These are phyloP conservation scores for Babesia caballi DNA, from an alignment of 169 alveolate species.

Conservation along the genomic window DNA sequence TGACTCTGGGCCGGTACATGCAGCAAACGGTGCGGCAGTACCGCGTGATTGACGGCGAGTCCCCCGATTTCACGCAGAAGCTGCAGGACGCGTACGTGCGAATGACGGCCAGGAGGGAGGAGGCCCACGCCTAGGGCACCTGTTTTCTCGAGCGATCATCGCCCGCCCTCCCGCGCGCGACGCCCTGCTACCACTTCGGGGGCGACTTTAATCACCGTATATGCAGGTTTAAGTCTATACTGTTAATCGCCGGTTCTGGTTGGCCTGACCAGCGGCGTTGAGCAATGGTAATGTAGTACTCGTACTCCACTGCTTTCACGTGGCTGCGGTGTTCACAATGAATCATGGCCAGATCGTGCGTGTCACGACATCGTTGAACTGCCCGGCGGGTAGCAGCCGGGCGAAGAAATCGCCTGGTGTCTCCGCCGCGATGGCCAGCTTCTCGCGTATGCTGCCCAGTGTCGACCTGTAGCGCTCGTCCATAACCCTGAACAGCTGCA, in stretches of 20 bases:
- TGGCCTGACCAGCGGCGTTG: no score
- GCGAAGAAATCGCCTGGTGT: slow-evolving; percentile 42
- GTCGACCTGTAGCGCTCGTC: slow-evolving; percentile 32
- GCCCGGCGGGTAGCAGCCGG: slow-evolving; percentile 33
- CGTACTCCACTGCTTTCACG: no score
- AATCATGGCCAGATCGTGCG: neutral
- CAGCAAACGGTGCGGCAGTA: slow-evolving; percentile 50
- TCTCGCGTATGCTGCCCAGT: slow-evolving; percentile 32
- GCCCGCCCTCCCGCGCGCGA: no score
- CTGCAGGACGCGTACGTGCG: slow-evolving; percentile 56
- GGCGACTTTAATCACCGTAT: no score
- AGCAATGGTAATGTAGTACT: no score
- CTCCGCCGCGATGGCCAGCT: slow-evolving; percentile 9
- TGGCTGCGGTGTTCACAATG: no score
- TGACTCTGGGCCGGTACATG: slow-evolving; percentile 64
- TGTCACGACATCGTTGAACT: slow-evolving; percentile 14
- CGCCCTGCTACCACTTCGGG: no score
- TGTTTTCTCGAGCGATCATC: no score
- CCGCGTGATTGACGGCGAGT: slow-evolving; percentile 24
- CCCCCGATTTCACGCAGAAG: slow-evolving; percentile 44
- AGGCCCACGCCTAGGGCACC: no score
- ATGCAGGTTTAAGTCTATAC: no score
- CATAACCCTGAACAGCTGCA: slow-evolving; percentile 71
- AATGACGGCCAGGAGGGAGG: slow-evolving; percentile 38
- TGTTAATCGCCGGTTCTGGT: no score